phyloP scores from a whole-genome alignment of 2,329 filamentous ascomycete species.

The Podosphaera aphanis region DNA sequence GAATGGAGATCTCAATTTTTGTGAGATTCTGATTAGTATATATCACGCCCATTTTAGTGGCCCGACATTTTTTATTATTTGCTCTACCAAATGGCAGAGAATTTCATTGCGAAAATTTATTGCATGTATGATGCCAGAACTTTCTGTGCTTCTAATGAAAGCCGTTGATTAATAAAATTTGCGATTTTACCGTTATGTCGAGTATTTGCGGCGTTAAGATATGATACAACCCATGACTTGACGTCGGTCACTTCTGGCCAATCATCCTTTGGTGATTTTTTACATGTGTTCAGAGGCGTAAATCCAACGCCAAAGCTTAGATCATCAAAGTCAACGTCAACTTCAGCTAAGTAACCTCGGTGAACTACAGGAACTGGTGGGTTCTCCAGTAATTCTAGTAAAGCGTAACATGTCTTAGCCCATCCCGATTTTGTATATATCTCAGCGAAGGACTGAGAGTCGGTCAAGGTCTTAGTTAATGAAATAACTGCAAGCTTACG shows the following conservation, averaged over 20 bases:
- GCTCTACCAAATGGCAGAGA: no score
- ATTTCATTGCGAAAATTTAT: constrained; percentile 4
- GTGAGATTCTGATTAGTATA: no score
- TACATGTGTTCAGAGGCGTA: constrained; percentile 80
- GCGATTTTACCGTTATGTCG: constrained; percentile 48
- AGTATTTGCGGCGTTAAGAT: constrained; percentile 50
- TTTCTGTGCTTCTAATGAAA: constrained; percentile 33
- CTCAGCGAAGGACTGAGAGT: constrained; percentile 61
- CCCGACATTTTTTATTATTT: no score
- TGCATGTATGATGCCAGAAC: constrained; percentile 25
- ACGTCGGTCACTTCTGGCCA: constrained; percentile 69
- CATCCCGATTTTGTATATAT: constrained; percentile 64
- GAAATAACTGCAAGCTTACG: constrained; percentile 86
- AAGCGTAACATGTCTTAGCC: constrained; percentile 69
- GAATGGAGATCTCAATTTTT: no score
- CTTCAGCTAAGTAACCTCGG: constrained; percentile 47
- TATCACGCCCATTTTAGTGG: no score
- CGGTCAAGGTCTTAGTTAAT: constrained; percentile 73
- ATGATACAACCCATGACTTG: constrained; percentile 45
- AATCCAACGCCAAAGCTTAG: constrained; percentile 87
- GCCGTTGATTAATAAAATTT: constrained; percentile 45
- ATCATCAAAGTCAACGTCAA: constrained; percentile 82
- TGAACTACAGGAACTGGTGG: constrained; percentile 40
- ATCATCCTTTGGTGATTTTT: constrained; percentile 47
- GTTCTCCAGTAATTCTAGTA: constrained; percentile 74